Base-by-base conservation (phyloP, 352 stramenopile species). In the Phytopythium vexans region DNA sequence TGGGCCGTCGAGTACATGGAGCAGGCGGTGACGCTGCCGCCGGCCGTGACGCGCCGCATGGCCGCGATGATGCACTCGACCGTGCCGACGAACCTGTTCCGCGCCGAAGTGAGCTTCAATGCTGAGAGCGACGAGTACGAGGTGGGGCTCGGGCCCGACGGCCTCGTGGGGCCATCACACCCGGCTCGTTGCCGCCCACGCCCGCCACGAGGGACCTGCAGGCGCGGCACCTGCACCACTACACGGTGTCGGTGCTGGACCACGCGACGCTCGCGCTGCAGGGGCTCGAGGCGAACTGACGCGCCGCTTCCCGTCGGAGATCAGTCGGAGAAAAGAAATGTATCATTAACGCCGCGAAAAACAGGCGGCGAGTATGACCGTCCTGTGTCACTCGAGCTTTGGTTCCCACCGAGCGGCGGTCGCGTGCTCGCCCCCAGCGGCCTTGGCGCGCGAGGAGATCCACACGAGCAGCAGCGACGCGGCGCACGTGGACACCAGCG, bases 1-100 rank as follows among this genome's bases (percentile, higher is more conserved):
- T 93, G 82, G 82, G 76, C 82, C 2, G 67, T 93, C 11, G 74
- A 90, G 56, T 93, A 93, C 62, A 82, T 89, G 68, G 75, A 93
- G 49, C 72, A 85, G 47, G 80, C 85, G 62, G 72, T 79, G 2
- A 64, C 56, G 9, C 70, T 93, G 16, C 73, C 82, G 14, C 74
- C 67, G 6, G 75, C 79, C 43, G 77, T 93, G 55, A 80, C 69
- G 40, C 80, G 68, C 4, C 67, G 74, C 14, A 93, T 93, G 82
- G 64, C 64, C 6, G 57, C 72, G 51, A 93, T 93, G 80, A 93
- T 93, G 82, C 78, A 93, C 52, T 88, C 77, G 41, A 73, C 65
- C 12, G 72, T 93, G 12, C 72, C 82, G 35, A 56, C 84, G 16
- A 93, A 89, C 56, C 68, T 93, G 8, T 93, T 93, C 52, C 82